Percentiles rank a stretch among this genome's conserved stretches.
phyloP scores from a whole-genome alignment of 768 basidiomycete species.

The Xerocomellus amylosporus region DNA sequence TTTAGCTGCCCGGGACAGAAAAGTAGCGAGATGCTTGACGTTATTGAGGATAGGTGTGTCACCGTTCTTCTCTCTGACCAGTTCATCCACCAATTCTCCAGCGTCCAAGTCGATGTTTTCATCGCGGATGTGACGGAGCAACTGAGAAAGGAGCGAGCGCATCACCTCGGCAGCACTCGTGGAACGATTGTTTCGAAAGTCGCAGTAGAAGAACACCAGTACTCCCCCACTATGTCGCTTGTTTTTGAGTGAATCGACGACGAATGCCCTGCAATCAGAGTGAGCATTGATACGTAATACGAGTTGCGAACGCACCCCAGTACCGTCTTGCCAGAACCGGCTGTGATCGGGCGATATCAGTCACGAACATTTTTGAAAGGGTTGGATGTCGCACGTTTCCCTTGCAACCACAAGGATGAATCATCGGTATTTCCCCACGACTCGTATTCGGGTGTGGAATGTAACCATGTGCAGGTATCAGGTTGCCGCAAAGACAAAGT shows the following conservation, averaged over 20 bases:
- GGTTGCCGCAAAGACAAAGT: constrained; percentile 6
- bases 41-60: constrained; percentile 1
- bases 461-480: constrained; percentile 14
- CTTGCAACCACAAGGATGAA: constrained; percentile 16
- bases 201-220: constrained; percentile 18
- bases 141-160: constrained; percentile 17
- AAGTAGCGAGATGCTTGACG: not conserved
- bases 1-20: not conserved
- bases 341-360: not conserved
- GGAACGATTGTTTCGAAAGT: constrained; percentile 8
- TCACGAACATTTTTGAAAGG: not conserved
- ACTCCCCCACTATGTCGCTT: not conserved
- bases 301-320: constrained; percentile 8
- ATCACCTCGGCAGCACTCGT: constrained; percentile 7
- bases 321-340: constrained; percentile 20
- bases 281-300: not conserved
- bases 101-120: not conserved
- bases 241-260: constrained; percentile 3
- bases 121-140: constrained; percentile 2
- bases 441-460: not conserved
- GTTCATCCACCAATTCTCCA: not conserved
- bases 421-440: not conserved
- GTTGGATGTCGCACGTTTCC: constrained; percentile 12
- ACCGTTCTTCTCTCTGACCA: constrained; percentile 1
- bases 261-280: not conserved